These are phyloP conservation scores for Plantago ovata DNA, from an alignment of 257 asterid species.

Conservation along the genomic window DNA sequence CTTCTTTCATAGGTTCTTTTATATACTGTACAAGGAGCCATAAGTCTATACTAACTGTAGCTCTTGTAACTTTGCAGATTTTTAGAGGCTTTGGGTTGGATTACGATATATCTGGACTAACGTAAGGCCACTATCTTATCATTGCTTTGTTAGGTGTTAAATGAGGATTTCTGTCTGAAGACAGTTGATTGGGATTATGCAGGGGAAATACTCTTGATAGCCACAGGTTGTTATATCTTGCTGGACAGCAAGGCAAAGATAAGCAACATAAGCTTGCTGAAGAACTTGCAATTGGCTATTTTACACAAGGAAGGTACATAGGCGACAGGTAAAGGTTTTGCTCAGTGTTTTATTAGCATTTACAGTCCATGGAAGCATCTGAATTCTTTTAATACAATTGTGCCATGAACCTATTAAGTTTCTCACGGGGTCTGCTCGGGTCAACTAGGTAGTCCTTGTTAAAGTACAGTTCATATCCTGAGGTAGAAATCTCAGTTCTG, in stretches of 20 bases:
- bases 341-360: neutral
- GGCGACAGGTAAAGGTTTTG: constrained; percentile 63
- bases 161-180: neutral
- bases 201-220: constrained; percentile 71
- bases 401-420: neutral
- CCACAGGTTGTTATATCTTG: constrained; percentile 60
- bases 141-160: neutral
- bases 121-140: constrained; percentile 32
- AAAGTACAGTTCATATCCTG: neutral
- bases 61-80: constrained; percentile 36
- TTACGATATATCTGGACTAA: constrained; percentile 51
- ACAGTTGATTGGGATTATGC: constrained; percentile 15
- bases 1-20: neutral
- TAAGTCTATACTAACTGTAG: neutral
- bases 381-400: neutral
- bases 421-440: neutral
- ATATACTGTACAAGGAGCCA: neutral
- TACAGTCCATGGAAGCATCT: neutral
- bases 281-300: constrained; percentile 71
- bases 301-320: constrained; percentile 68
- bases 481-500: neutral
- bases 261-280: constrained; percentile 77
- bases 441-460: neutral
- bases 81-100: constrained; percentile 53
- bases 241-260: constrained; percentile 55